Conservation (phyloP, 176 grass and related monocot species). For the Avena atlantica region DNA sequence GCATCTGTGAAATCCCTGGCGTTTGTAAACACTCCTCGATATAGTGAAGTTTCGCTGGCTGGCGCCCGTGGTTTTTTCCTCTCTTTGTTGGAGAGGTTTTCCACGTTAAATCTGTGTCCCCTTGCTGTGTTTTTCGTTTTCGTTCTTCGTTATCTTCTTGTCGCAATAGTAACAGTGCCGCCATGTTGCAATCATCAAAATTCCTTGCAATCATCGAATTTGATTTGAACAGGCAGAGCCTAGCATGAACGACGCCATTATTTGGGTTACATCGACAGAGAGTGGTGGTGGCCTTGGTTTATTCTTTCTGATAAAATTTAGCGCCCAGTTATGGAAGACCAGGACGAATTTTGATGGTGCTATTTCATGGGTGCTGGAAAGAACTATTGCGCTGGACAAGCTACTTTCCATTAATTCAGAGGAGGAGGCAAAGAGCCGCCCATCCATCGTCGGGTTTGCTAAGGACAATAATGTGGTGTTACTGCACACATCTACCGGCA, state of each 20-base stretch:
- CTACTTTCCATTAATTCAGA: neutral
- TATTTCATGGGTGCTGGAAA: neutral
- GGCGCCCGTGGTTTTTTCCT: no score
- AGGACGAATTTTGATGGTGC: neutral
- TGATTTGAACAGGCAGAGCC: neutral
- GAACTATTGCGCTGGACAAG: neutral
- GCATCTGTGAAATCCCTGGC: no score
- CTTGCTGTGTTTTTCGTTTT: no score
- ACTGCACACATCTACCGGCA: neutral
- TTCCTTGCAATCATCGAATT: neutral
- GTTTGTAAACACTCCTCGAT: no score
- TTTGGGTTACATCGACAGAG: neutral
- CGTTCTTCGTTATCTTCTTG: no score
- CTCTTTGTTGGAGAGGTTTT: no score
- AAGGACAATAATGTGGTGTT: neutral
- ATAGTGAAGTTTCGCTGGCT: no score
- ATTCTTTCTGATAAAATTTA: neutral
- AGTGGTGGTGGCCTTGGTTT: slow-evolving; percentile 10
- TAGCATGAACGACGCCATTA: neutral
- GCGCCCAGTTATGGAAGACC: neutral
- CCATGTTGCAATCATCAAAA: no score
- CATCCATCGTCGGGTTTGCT: neutral
- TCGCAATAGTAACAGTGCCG: no score
- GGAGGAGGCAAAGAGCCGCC: no score
- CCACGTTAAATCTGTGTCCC: no score